phyloP scores from a whole-genome alignment of 495 filamentous ascomycete species.

The Hyaloscypha bicolor region DNA sequence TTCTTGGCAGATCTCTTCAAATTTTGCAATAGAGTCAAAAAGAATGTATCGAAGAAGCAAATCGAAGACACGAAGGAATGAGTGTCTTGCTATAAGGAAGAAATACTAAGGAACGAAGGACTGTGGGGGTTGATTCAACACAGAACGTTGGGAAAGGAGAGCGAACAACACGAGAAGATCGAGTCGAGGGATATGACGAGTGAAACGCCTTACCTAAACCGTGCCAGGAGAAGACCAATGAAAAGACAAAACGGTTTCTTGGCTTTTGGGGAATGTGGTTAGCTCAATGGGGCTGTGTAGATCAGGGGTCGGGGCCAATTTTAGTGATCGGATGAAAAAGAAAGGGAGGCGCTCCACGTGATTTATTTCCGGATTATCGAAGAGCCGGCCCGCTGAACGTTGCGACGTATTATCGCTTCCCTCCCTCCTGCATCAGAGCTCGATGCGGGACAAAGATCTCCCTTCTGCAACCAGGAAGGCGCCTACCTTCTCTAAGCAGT shows the following conservation, averaged over 20 bases:
- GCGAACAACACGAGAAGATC: neutral
- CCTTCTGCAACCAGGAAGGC: too few species aligned
- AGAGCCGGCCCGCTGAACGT: too few species aligned
- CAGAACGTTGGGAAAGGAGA: neutral
- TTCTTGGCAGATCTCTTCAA: neutral
- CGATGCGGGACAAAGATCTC: too few species aligned
- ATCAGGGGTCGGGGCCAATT: too few species aligned
- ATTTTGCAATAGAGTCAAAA: neutral
- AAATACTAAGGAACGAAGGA: conserved; percentile 1
- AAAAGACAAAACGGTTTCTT: neutral
- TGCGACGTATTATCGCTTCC: too few species aligned
- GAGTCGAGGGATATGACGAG: neutral
- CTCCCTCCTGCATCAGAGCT: too few species aligned
- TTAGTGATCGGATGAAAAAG: too few species aligned
- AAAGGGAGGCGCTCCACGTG: too few species aligned
- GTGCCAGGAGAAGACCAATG: neutral
- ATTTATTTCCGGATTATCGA: too few species aligned
- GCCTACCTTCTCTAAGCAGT: too few species aligned
- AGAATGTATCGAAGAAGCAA: conserved; percentile 6
- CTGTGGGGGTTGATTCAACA: neutral
- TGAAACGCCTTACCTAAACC: neutral
- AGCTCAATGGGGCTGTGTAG: neutral
- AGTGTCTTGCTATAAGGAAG: conserved; percentile 9
- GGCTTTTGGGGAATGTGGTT: neutral
- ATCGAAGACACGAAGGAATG: conserved; percentile 8